Evolutionary conservation across 768 basidiomycete genomes (phyloP).

Genomic region (Panus rudis): DNA sequence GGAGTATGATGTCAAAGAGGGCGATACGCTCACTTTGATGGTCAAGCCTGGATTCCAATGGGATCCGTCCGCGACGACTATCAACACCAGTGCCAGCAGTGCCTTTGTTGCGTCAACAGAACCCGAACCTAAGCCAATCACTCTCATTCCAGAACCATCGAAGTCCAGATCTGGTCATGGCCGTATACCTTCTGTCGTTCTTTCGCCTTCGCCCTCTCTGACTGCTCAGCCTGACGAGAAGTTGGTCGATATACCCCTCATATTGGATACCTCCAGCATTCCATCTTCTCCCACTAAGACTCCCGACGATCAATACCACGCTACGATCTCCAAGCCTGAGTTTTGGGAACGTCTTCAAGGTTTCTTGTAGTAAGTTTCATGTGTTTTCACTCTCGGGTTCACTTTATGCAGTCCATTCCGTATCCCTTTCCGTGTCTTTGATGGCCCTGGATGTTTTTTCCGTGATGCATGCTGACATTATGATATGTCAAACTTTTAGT

Average conservation of each 20-base stretch:
- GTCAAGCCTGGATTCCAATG: slow-evolving; percentile 70
- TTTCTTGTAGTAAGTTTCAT: slow-evolving; percentile 51
- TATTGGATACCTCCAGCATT: slow-evolving; percentile 52
- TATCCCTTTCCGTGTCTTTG: too few relatives aligned
- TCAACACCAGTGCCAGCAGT: slow-evolving; percentile 6
- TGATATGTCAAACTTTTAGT: slow-evolving; percentile 36
- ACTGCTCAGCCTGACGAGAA: slow-evolving; percentile 36
- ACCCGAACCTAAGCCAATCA: slow-evolving; percentile 8
- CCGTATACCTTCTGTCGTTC: slow-evolving; percentile 71
- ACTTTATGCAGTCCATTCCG: slow-evolving; percentile 4
- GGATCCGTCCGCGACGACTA: slow-evolving; percentile 40
- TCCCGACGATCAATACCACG: slow-evolving; percentile 47
- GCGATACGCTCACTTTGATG: slow-evolving; percentile 80
- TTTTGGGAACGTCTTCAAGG: slow-evolving; percentile 72
- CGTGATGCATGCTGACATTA: too few relatives aligned
- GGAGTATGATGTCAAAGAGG: slow-evolving; percentile 81
- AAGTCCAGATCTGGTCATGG: slow-evolving; percentile 40
- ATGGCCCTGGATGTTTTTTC: too few relatives aligned
- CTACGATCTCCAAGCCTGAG: slow-evolving; percentile 62
- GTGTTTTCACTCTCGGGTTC: background rate
- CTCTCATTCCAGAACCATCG: slow-evolving; percentile 16
- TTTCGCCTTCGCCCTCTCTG: slow-evolving; percentile 67
- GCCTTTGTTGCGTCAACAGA: slow-evolving; percentile 4
- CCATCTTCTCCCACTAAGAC: slow-evolving; percentile 27
- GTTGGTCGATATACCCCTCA: slow-evolving; percentile 56